A percentile compares a stretch with the other conserved stretches of the same genome.
phyloP scores from a whole-genome alignment of 345 rosid genomes.

The Balakata baccata region DNA sequence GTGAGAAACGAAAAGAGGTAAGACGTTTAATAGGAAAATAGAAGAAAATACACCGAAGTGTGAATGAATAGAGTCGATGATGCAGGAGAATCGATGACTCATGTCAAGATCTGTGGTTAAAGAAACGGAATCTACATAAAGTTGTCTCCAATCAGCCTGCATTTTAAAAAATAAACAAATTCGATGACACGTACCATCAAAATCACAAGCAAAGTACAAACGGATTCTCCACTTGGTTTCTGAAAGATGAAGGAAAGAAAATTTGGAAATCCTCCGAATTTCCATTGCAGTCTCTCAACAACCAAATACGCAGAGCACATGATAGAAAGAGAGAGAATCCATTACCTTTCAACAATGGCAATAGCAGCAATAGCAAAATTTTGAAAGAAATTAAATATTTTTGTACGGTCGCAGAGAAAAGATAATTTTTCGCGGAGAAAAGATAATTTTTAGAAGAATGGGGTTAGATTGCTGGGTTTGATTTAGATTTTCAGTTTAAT shows the following conservation, averaged over 20 bases:
- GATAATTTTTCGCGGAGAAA: not conserved
- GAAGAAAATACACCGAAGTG: not conserved
- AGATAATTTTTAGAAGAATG: not conserved
- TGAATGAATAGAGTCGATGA: not conserved
- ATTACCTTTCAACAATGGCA: slow-evolving; percentile 6
- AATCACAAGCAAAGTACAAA: not conserved
- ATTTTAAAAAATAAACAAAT: slow-evolving; percentile 13
- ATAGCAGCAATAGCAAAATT: slow-evolving; percentile 1
- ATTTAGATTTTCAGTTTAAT: slow-evolving; percentile 7
- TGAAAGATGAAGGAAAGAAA: slow-evolving; percentile 1
- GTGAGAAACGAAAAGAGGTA: not conserved
- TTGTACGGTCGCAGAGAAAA: not conserved
- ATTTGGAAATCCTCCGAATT: not conserved
- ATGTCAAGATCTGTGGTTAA: slow-evolving; percentile 43
- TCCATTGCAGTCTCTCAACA: slow-evolving; percentile 9
- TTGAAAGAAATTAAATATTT: not conserved
- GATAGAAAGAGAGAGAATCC: slow-evolving; percentile 24
- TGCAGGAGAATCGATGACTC: slow-evolving; percentile 8
- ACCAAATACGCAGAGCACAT: slow-evolving; percentile 6
- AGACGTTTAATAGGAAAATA: not conserved
- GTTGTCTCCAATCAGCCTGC: slow-evolving; percentile 26
- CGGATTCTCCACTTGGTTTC: slow-evolving; percentile 5
- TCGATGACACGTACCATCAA: slow-evolving; percentile 3
- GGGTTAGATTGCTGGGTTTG: not conserved
- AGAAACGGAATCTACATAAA: slow-evolving; percentile 2